phyloP scores from a whole-genome alignment of 305 asterid genomes.

The Caryopteris hybrid region DNA sequence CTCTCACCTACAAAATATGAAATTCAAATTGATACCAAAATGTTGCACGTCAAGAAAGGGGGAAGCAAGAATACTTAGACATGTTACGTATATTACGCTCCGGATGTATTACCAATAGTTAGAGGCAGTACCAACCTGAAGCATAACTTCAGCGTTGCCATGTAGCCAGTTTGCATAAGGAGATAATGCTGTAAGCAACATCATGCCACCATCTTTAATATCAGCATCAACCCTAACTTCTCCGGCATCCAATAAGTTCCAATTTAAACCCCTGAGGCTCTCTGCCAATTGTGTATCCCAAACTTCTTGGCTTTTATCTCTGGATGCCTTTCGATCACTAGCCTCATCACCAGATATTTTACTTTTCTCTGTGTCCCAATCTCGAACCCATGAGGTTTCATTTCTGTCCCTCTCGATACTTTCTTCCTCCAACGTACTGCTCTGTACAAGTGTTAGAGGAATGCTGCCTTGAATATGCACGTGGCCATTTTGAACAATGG shows the following conservation, averaged over 20 bases:
- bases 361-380: constrained; percentile 72
- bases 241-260: constrained; percentile 96
- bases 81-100: background rate
- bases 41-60: background rate
- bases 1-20: constrained; percentile 71
- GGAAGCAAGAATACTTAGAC: background rate
- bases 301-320: constrained; percentile 86
- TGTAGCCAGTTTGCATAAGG: constrained; percentile 99
- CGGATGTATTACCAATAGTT: background rate
- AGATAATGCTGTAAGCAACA: constrained; percentile 93
- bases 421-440: constrained; percentile 63
- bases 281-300: constrained; percentile 92
- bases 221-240: constrained; percentile 99
- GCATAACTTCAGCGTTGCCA: constrained; percentile 96
- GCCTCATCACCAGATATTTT: constrained; percentile 61
- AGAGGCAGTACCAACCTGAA: constrained; percentile 53
- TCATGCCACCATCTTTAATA: constrained; percentile 98
- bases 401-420: constrained; percentile 58
- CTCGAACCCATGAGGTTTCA: constrained; percentile 68
- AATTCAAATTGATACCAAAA: constrained; percentile 15
- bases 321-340: constrained; percentile 62
- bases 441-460: constrained; percentile 77
- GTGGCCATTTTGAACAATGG: constrained; percentile 86
- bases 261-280: constrained; percentile 87
- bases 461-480: constrained; percentile 97